Evolutionary conservation across 192 early-diverging fungal genomes (phyloP), one percentile per base, ranked within the genome.

Genomic region (Umbelopsis sp.): DNA sequence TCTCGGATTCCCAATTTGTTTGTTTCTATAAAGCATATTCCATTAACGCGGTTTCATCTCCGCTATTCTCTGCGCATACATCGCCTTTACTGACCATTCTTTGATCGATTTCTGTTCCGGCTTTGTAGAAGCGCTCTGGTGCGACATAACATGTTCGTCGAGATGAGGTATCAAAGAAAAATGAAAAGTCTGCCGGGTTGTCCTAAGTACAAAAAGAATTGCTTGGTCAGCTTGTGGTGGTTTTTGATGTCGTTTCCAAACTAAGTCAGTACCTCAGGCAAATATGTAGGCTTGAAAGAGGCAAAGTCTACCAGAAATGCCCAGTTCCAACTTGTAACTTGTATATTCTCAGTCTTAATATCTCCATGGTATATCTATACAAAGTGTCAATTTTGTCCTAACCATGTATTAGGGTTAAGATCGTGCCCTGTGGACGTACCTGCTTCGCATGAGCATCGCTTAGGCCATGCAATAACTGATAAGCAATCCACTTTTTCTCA

Each of bases 281-380:
- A 69, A 75, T 89, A 93, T n/a, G 91, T 90, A 3, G 97, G 97
- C 75, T 98, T 98, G 78, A 90, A 95, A 11, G 84, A 85, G 48
- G 93, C 93, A 84, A 95, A 96, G 52, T 98, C 97, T 3, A 88
- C 87, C 8, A 97, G 66, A 66, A 92, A 98, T 2, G 84, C 90
- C 95, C 96, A 92, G 79, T 96, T 97, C 96, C 96, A 99, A 68
- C 89, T 93, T 8, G 97, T 97, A 2, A 99, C 90, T 21, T 97
- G 76, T 12, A 98, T 83, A 72, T 99, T 99, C 64, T 99, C 96
- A 15, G 92, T 93, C 72, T 98, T 99, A 45, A 99, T 94, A 70
- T 98, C 96, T 2, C 97, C 97, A 77, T 99, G 97, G 67, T 82
- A 95, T 8, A 97, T 85, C 65, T 92, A 78, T 16, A 68, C 48